These are phyloP conservation scores for Cladorrhinum sp. DNA, from an alignment of 2,329 filamentous ascomycete species.

Conservation along the genomic window DNA sequence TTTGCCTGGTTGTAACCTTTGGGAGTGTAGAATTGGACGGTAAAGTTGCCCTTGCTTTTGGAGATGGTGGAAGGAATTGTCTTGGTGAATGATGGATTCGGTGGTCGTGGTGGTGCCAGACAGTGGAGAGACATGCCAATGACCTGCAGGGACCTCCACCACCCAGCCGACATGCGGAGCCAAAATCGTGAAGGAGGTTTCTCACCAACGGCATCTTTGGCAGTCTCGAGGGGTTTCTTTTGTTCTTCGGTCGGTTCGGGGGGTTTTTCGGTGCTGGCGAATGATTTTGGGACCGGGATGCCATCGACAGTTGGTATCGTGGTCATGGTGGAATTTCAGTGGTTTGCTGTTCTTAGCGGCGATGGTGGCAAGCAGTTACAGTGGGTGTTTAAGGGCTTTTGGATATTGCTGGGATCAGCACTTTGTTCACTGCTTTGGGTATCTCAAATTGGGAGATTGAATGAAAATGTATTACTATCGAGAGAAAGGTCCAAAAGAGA, in stretches of 20 bases:
- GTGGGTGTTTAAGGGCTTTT: neutral
- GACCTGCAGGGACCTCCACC: conserved; percentile 66
- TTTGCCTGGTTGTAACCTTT: conserved; percentile 33
- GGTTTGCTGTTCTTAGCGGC: neutral
- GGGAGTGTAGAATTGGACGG: conserved; percentile 44
- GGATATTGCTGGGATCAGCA: no score
- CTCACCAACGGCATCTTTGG: conserved; percentile 21
- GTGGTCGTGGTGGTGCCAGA: conserved; percentile 58
- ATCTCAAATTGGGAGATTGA: no score
- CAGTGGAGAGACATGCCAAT: conserved; percentile 68
- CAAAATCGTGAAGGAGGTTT: conserved; percentile 51
- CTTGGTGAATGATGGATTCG: conserved; percentile 57
- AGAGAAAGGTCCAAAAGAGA: no score
- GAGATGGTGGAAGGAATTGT: conserved; percentile 48
- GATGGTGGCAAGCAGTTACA: neutral
- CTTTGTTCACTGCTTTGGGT: no score
- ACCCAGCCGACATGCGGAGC: conserved; percentile 59
- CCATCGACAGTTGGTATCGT: conserved; percentile 25
- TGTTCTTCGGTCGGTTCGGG: conserved; percentile 10
- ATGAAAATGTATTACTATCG: no score
- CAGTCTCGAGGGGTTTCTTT: conserved; percentile 19
- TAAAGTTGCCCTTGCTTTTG: conserved; percentile 33
- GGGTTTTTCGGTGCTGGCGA: conserved; percentile 8
- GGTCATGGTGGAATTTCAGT: conserved; percentile 16
- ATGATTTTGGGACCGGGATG: conserved; percentile 21